Conservation (phyloP, 805 yeast species). For the Candida pseudofarinosa region DNA sequence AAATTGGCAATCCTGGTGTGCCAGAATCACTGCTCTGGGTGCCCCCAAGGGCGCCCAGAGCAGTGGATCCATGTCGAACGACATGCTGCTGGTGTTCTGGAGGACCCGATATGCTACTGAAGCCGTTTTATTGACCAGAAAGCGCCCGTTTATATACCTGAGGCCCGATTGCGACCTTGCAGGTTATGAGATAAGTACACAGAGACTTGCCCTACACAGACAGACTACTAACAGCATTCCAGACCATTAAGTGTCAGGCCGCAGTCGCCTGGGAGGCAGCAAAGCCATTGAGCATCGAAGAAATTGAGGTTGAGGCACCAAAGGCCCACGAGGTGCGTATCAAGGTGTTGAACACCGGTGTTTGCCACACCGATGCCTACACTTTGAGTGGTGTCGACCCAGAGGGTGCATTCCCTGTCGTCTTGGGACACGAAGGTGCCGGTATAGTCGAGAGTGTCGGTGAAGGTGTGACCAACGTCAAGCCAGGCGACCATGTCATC, state of each 20-base stretch:
- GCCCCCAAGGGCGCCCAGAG: no score
- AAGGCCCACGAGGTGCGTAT: conserved; percentile 97
- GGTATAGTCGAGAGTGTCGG: conserved; percentile 95
- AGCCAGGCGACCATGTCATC: conserved; percentile 90
- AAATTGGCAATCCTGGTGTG: no score
- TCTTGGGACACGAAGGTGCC: conserved; percentile 98
- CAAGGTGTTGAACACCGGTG: conserved; percentile 83
- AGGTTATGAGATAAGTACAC: not conserved
- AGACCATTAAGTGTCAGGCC: conserved; percentile 82
- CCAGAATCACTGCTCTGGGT: no score
- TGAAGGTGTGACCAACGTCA: conserved; percentile 86
- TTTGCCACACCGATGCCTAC: conserved; percentile 98
- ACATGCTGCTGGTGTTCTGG: no score
- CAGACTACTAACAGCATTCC: not conserved
- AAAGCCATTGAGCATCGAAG: conserved; percentile 76
- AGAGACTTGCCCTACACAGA: not conserved
- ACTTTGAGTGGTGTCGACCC: conserved; percentile 93
- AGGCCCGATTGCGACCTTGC: no score
- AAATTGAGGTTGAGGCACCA: conserved; percentile 88
- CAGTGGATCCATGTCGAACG: no score
- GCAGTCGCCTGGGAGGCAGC: conserved; percentile 98
- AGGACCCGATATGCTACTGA: no score
- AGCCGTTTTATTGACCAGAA: no score
- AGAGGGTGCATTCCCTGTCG: conserved; percentile 91
- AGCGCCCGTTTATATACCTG: no score